Percentiles rank a stretch among this genome's conserved stretches.
These are phyloP conservation scores for Mortierella polycephala DNA, from an alignment of 371 early-diverging fungal genomes.

Conservation along the genomic window DNA sequence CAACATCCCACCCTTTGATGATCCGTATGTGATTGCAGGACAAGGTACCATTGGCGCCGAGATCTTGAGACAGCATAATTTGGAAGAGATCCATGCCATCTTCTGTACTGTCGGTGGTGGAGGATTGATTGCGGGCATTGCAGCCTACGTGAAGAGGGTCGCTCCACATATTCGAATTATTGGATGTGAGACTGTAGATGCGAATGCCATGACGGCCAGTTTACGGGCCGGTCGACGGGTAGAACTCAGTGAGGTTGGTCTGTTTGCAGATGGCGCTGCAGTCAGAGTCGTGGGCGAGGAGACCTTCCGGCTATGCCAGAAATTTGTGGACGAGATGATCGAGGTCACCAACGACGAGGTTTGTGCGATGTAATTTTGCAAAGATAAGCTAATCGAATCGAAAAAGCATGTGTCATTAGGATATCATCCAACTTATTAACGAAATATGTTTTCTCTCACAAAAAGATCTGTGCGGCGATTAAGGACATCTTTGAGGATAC, in stretches of 20 bases:
- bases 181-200: constrained; percentile 94
- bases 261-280: constrained; percentile 98
- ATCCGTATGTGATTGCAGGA: constrained; percentile 97
- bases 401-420: too few relatives aligned
- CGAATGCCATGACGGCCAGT: constrained; percentile 89
- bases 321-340: constrained; percentile 84
- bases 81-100: constrained; percentile 81
- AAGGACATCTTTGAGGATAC: constrained; percentile 98
- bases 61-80: constrained; percentile 82
- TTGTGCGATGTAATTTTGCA: background rate
- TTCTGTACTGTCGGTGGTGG: constrained; percentile 96
- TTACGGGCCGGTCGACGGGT: constrained; percentile 72
- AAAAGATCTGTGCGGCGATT: constrained; percentile 93
- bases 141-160: constrained; percentile 89
- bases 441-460: background rate
- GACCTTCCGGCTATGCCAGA: constrained; percentile 79
- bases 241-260: constrained; percentile 82
- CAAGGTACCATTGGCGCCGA: constrained; percentile 97
- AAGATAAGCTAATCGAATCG: too few relatives aligned
- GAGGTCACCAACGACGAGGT: constrained; percentile 92
- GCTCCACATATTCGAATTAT: constrained; percentile 88
- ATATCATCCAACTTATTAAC: too few relatives aligned
- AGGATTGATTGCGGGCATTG: constrained; percentile 92
- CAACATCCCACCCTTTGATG: constrained; percentile 97
- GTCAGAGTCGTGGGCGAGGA: constrained; percentile 94